phyloP scores from a whole-genome alignment of 73 alveolate species.

The Paramecium sexaurelia region DNA sequence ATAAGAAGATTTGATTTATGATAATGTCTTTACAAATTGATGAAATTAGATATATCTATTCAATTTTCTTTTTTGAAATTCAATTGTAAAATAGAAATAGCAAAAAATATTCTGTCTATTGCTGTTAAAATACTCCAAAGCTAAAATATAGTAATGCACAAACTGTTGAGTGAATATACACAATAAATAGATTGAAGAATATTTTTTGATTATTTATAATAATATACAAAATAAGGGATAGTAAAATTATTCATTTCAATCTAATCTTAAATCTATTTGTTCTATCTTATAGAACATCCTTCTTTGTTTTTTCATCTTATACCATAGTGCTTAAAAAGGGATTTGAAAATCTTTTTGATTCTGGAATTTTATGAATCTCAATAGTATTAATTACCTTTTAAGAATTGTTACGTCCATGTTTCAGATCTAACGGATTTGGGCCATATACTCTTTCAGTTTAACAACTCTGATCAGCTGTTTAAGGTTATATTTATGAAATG shows the following conservation, averaged over 20 bases:
- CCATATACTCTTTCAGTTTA: not conserved
- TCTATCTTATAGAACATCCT: not conserved
- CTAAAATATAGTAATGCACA: no score
- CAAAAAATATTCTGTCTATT: no score
- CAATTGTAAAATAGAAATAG: no score
- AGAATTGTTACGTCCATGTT: not conserved
- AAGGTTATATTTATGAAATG: not conserved
- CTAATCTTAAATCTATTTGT: not conserved
- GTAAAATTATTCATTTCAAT: not conserved
- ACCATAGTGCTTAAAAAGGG: not conserved
- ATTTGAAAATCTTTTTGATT: slow-evolving; percentile 17
- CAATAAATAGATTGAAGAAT: no score
- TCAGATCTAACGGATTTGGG: not conserved
- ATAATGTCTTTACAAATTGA: no score
- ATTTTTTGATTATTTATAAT: no score
- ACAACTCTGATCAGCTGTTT: not conserved
- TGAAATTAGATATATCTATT: no score
- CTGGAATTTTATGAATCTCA: not conserved
- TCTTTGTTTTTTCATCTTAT: not conserved
- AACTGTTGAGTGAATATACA: no score
- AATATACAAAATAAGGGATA: no score
- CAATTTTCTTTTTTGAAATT: no score
- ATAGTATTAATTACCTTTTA: not conserved
- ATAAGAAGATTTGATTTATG: no score
- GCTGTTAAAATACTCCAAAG: no score